Evolutionary conservation across 768 basidiomycete genomes (phyloP), one percentile per base, ranked within the genome.

Genomic region (Pisolithus tinctorius): DNA sequence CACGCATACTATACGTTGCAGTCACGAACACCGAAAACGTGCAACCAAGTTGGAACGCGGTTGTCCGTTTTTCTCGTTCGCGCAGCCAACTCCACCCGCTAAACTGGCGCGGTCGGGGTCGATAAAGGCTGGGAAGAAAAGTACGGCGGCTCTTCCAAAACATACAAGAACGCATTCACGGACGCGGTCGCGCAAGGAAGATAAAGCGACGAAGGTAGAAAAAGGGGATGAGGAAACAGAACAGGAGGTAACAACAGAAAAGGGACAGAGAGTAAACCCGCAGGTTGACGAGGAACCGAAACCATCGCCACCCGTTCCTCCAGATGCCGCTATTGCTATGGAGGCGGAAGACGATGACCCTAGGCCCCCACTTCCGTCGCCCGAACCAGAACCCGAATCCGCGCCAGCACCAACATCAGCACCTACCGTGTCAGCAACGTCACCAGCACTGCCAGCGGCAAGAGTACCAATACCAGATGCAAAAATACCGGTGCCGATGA

Each of bases 1-100:
- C 11, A 17, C 23, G 6, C 45, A 10, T 20, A 16, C 25, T 29
- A 11, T 45, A 10, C 38, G 14, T 8, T 23, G 34, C 59, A 90
- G 88, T 55, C 77, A 85, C 60, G 86, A 92, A 59, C 91, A 94
- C 60, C 75, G 75, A n/a, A 77, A 76, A 53, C 84, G 89, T 45
- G 74, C 73, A 31, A 70, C 73, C 46, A 81, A 82, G 64, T 71
- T 74, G 0, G 68, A 69, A 3, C 45, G 47, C 0, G 43, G 55
- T 0, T 77, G 81, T 58, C 67, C 74, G 2, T 80, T 81, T 60
- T 71, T 82, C 57, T 31, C 45, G 2, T 43, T 45, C 14, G 23
- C 43, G 13, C 42, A 43, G 25, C 13, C 43, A 45, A 55, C 37
- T 51, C 65, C 55, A 17, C 45, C 29, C 51, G 54, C 30, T 50